Percentiles rank a stretch among this genome's conserved stretches.
Conservation (phyloP, 148 eudicot species). For the Gaultheria prostrata region DNA sequence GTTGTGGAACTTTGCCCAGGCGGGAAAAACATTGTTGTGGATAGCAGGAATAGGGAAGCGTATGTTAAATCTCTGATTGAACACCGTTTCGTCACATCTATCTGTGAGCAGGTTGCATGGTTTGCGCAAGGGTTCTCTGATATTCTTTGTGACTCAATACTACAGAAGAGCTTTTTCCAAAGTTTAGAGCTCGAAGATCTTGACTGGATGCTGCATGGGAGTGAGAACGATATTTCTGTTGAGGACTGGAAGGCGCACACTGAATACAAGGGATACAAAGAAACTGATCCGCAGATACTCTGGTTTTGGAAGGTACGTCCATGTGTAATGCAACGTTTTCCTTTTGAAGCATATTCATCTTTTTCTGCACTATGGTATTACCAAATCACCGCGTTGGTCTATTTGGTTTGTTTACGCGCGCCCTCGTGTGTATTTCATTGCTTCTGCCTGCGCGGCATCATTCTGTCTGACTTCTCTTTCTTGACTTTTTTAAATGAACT, state of each 20-base stretch:
- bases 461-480: neutral
- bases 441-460: neutral
- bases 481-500: neutral
- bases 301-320: slow-evolving; percentile 96
- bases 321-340: neutral
- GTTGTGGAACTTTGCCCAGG: slow-evolving; percentile 68
- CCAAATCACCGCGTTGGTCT: neutral
- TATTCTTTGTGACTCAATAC: slow-evolving; percentile 36
- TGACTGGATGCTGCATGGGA: slow-evolving; percentile 80
- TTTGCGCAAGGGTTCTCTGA: slow-evolving; percentile 79
- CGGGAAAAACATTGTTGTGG: slow-evolving; percentile 56
- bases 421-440: neutral
- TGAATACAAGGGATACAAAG: slow-evolving; percentile 63
- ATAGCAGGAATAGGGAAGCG: slow-evolving; percentile 67
- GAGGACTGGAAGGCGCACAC: slow-evolving; percentile 93
- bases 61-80: slow-evolving; percentile 66
- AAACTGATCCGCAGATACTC: slow-evolving; percentile 66
- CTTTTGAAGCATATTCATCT: too few species aligned
- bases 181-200: slow-evolving; percentile 78
- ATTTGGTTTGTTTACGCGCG: neutral
- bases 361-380: neutral
- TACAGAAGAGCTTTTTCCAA: slow-evolving; percentile 43
- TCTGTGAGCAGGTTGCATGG: slow-evolving; percentile 55
- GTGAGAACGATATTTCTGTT: slow-evolving; percentile 58
- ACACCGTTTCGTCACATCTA: slow-evolving; percentile 63